Conservation (phyloP, 2,329 filamentous ascomycete species). For the Bisporella sp. region DNA sequence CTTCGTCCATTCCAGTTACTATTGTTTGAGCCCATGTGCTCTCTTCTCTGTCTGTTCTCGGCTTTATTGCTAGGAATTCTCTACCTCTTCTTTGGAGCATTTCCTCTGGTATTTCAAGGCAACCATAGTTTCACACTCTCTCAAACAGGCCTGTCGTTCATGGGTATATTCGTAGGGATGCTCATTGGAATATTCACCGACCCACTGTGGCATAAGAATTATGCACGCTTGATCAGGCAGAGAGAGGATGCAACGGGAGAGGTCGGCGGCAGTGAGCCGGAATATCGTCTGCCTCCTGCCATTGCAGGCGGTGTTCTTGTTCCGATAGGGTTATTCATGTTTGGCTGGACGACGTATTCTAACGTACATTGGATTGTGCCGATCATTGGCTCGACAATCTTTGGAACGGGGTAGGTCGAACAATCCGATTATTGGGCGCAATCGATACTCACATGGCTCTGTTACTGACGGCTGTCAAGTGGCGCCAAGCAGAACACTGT, state of each 20-base stretch:
- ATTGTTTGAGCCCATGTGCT: slow-evolving; percentile 75
- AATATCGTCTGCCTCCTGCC: slow-evolving; percentile 74
- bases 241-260: slow-evolving; percentile 34
- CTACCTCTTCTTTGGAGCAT: slow-evolving; percentile 88
- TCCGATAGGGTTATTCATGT: slow-evolving; percentile 78
- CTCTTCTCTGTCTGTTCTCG: slow-evolving; percentile 74
- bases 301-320: slow-evolving; percentile 71
- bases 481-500: too few species aligned
- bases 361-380: slow-evolving; percentile 71
- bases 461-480: too few species aligned
- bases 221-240: slow-evolving; percentile 48
- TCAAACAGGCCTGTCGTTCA: slow-evolving; percentile 73
- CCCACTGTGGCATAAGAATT: slow-evolving; percentile 58
- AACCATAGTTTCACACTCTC: slow-evolving; percentile 73
- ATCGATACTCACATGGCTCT: too few species aligned
- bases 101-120: slow-evolving; percentile 68
- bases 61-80: slow-evolving; percentile 81
- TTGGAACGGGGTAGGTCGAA: slow-evolving; percentile 57
- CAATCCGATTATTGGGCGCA: too few species aligned
- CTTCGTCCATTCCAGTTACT: slow-evolving; percentile 67
- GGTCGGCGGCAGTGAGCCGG: slow-evolving; percentile 61
- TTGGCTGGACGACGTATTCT: slow-evolving; percentile 76
- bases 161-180: slow-evolving; percentile 66
- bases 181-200: slow-evolving; percentile 53
- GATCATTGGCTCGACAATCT: slow-evolving; percentile 65